A percentile compares a stretch with the other conserved stretches of the same genome.
Conservation (phyloP, 495 filamentous ascomycete genomes). For the Xylaria cubensis region DNA sequence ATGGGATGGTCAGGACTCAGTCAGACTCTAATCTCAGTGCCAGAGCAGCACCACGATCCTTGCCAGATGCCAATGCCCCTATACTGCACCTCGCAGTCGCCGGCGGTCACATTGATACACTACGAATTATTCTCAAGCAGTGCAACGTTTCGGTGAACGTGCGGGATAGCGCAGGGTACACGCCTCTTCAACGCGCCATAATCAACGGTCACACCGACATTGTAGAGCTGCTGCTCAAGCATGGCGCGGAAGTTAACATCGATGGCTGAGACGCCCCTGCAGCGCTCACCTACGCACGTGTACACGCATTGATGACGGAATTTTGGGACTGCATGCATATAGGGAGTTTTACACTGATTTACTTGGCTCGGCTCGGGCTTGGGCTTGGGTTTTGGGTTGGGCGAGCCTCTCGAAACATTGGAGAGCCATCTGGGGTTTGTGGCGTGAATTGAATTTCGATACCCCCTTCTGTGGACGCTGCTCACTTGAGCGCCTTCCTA, state of each 20-base stretch:
- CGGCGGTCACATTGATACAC: conserved; percentile 30
- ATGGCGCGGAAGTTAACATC: conserved; percentile 28
- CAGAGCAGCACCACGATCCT: conserved; percentile 25
- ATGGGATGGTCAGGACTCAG: conserved; percentile 9
- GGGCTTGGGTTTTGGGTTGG: conserved; percentile 16
- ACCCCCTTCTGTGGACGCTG: conserved; percentile 28
- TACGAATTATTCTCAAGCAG: conserved; percentile 31
- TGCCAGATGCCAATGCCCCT: conserved; percentile 28
- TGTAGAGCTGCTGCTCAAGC: conserved; percentile 28
- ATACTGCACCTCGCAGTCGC: conserved; percentile 30
- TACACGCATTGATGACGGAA: conserved; percentile 26
- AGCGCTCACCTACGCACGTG: conserved; percentile 1
- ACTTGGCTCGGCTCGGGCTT: conserved; percentile 12
- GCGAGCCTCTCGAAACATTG: conserved; percentile 1
- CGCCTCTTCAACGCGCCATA: conserved; percentile 35
- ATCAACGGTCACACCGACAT: conserved; percentile 31
- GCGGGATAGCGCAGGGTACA: conserved; percentile 36
- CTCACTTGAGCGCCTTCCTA: conserved; percentile 16
- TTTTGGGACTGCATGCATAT: conserved; percentile 27
- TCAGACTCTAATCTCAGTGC: conserved; percentile 27
- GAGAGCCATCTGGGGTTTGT: conserved; percentile 13
- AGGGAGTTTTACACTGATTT: conserved; percentile 23
- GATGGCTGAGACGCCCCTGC: conserved; percentile 9
- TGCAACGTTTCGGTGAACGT: conserved; percentile 33
- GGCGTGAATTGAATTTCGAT: conserved; percentile 30